Base-by-base conservation (phyloP, 1,284 basidiomycete genomes). In the Ceratobasidium sp. region DNA sequence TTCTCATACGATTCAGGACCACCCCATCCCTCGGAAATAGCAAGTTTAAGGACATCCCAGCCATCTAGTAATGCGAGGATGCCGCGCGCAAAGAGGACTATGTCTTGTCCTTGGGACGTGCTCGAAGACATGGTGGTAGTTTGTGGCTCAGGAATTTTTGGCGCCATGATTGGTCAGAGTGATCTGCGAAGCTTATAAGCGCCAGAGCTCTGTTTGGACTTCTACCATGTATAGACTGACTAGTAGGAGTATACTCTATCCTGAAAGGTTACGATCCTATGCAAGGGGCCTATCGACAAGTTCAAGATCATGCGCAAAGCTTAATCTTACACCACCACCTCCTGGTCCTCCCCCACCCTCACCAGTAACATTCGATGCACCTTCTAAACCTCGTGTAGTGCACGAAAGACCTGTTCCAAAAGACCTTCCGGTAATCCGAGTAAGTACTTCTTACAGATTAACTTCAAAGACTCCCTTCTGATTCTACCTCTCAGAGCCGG, bases 1-100 rank as follows among this genome's bases (percentile, higher is more conserved):
- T 97, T 96, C 80, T 91, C 89, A 1, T 88, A 87, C 7, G 91
- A 90, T 53, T 91, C 89, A 33, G 92, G 89, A 3, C 94, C 95
- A 56, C 95, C 96, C 95, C 95, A 97, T 81, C 87, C 86, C 82
- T 96, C 90, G 77, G 92, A 90, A 55, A 97, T 91, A 42, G 96
- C 95, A 82, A 97, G 88, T 64, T 93, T 92, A 58, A 97, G 89
- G 1, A 92, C 94, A 55, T 94, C 90, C 96, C 96, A 97, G 79
- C 92, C 87, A 33, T 90, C 88, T 72, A 97, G 89, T 72, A 95
- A 90, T 40, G 95, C 91, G 79, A 97, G 89, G 12, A 94, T 90
- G 10, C 95, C 94, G 46, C 95, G 91, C 12, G 96, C 95, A 83
- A 97, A 96, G 80, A 94, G 89, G 44, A 93, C 83, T 23, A 83